Evolutionary conservation across 495 filamentous ascomycete species (phyloP).

Genomic region (Hamigera avellanea): DNA sequence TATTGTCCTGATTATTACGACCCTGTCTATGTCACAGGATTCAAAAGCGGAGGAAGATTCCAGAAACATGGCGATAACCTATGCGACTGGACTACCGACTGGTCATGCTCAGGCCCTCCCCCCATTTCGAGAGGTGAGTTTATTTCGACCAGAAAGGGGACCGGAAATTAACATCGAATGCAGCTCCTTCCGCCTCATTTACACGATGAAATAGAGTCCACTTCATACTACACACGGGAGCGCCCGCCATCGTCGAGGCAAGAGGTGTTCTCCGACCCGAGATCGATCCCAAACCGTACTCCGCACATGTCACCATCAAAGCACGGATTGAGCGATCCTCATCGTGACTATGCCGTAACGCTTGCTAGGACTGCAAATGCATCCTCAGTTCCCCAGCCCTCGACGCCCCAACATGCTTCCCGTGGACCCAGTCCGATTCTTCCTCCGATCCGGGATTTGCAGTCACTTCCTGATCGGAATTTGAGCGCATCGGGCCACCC

Average conservation of each 20-base stretch:
- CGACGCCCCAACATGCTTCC: constrained; percentile 12
- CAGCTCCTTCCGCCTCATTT: constrained; percentile 36
- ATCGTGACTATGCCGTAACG: constrained; percentile 1
- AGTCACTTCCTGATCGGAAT: constrained; percentile 21
- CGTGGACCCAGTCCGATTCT: constrained; percentile 29
- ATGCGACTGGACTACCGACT: constrained; percentile 25
- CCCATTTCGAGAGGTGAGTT: constrained; percentile 34
- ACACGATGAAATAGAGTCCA: constrained; percentile 37
- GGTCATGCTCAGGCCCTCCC: constrained; percentile 29
- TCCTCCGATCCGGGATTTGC: constrained; percentile 31
- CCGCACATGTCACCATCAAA: too few relatives aligned
- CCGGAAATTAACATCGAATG: background rate
- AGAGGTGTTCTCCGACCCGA: constrained; percentile 20
- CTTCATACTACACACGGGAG: constrained; percentile 27
- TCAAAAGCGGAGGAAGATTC: constrained; percentile 5
- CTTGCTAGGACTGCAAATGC: constrained; percentile 4
- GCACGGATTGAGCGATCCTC: constrained; percentile 4
- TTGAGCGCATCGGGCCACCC: constrained; percentile 10
- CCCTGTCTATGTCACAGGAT: background rate
- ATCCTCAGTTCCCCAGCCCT: constrained; percentile 1
- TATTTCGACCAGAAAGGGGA: background rate
- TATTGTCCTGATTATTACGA: too few relatives aligned
- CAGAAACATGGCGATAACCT: constrained; percentile 34
- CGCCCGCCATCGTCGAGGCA: constrained; percentile 23
- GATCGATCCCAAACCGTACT: too few relatives aligned